A percentile compares a stretch with the other conserved stretches of the same genome.
These are phyloP conservation scores for Umbelopsis sp. DNA, from an alignment of 371 early-diverging fungal species.

Conservation along the genomic window DNA sequence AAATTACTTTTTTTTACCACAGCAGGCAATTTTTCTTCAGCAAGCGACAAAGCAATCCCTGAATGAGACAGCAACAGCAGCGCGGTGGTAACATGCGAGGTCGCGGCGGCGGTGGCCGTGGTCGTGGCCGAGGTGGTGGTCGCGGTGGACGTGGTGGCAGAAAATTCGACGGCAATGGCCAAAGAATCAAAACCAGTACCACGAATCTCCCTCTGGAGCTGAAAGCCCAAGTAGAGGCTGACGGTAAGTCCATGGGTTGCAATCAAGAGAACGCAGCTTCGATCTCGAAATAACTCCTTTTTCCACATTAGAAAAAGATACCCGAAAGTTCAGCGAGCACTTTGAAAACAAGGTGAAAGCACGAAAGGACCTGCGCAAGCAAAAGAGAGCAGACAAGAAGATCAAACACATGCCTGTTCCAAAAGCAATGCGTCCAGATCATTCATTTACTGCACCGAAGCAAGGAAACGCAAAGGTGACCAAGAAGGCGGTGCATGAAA, in stretches of 20 bases:
- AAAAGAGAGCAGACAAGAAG: constrained; percentile 42
- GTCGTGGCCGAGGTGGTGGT: neutral
- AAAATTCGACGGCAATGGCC: neutral
- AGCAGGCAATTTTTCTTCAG: neutral
- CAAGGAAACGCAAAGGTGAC: neutral
- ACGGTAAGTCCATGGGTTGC: neutral
- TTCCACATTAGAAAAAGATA: constrained; percentile 1
- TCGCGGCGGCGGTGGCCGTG: neutral
- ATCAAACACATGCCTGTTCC: constrained; percentile 23
- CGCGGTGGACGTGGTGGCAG: neutral
- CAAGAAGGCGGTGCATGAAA: neutral
- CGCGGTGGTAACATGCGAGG: constrained; percentile 10
- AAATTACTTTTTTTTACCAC: neutral
- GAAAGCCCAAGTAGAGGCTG: constrained; percentile 16
- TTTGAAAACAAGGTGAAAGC: constrained; percentile 19
- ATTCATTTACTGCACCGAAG: neutral
- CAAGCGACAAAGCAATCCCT: neutral
- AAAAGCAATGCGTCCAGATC: constrained; percentile 35
- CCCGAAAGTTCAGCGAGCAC: constrained; percentile 1
- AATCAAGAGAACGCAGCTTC: neutral
- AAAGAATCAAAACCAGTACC: constrained; percentile 17
- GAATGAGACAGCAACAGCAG: constrained; percentile 13
- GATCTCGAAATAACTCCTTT: neutral
- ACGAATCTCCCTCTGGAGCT: constrained; percentile 20
- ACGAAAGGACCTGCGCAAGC: constrained; percentile 41